A percentile compares a stretch with the other conserved stretches of the same genome.
These are phyloP conservation scores for Trichoderma atroviride DNA, from an alignment of 2,329 filamentous ascomycete species.

Conservation along the genomic window DNA sequence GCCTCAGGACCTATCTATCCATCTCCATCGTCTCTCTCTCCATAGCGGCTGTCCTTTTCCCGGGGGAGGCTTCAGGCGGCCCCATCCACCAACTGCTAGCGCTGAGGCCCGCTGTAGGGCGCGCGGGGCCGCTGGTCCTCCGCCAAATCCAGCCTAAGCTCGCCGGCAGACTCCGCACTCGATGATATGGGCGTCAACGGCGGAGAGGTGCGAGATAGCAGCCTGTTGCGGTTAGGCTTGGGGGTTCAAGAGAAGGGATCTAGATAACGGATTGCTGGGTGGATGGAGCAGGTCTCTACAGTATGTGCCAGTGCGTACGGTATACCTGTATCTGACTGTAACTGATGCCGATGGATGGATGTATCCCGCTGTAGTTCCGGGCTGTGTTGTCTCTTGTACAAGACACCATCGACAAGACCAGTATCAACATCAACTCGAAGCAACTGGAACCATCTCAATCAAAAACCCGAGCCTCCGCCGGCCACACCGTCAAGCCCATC, in stretches of 20 bases:
- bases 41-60: background rate
- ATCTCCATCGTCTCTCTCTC: background rate
- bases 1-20: no score
- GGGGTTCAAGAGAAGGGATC: background rate
- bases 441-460: background rate
- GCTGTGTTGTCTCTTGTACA: background rate
- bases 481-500: background rate
- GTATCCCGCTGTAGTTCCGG: background rate
- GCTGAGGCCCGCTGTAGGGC: background rate
- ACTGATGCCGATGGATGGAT: background rate
- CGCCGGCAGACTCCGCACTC: constrained; percentile 15
- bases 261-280: constrained; percentile 17
- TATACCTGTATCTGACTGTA: background rate
- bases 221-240: constrained; percentile 19
- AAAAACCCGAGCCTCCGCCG: no score
- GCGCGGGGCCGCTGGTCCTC: constrained; percentile 11
- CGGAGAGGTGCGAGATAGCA: constrained; percentile 21
- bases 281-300: background rate
- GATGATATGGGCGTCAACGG: background rate
- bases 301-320: background rate
- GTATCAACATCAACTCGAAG: background rate
- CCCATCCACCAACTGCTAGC: background rate
- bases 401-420: background rate
- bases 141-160: background rate
- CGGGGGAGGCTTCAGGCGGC: constrained; percentile 9